These are phyloP conservation scores for Phytopythium litorale DNA, from an alignment of 352 stramenopile species.

Conservation along the genomic window DNA sequence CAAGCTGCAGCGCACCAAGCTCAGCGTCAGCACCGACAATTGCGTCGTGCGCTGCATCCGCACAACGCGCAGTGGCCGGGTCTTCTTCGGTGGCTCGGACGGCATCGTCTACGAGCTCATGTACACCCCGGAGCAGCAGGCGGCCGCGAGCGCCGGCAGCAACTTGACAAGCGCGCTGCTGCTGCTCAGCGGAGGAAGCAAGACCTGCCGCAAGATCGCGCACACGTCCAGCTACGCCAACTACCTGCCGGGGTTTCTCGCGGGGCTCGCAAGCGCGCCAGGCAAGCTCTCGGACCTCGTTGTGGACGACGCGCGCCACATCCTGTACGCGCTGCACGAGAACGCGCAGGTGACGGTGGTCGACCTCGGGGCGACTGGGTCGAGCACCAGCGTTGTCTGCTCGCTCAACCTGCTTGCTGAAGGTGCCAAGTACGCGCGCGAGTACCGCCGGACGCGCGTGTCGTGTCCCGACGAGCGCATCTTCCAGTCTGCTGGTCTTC, in stretches of 20 bases:
- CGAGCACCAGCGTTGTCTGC: conserved; percentile 62
- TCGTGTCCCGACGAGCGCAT: conserved; percentile 81
- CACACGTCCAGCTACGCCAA: conserved; percentile 86
- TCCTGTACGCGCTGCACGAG: conserved; percentile 91
- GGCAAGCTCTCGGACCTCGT: conserved; percentile 86
- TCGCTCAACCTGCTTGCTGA: conserved; percentile 65
- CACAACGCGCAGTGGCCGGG: conserved; percentile 81
- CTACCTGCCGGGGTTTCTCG: conserved; percentile 75
- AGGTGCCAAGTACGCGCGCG: conserved; percentile 75
- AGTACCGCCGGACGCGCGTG: conserved; percentile 77
- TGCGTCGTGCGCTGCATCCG: conserved; percentile 90
- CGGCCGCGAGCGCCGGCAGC: conserved; percentile 21
- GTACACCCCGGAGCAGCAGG: conserved; percentile 50
- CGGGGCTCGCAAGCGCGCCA: conserved; percentile 68
- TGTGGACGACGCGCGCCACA: conserved; percentile 84
- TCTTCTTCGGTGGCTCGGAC: conserved; percentile 97
- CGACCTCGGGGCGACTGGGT: conserved; percentile 47
- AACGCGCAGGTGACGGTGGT: conserved; percentile 74
- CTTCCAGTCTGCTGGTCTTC: conserved; percentile 61
- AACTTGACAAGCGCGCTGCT: conserved; percentile 18
- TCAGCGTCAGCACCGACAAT: conserved; percentile 92
- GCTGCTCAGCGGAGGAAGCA: conserved; percentile 33
- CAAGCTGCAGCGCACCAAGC: conserved; percentile 81
- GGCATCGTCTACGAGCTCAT: conserved; percentile 93
- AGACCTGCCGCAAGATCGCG: conserved; percentile 91